phyloP scores from a whole-genome alignment of 345 rosid genomes.

The Noccaea caerulescens region DNA sequence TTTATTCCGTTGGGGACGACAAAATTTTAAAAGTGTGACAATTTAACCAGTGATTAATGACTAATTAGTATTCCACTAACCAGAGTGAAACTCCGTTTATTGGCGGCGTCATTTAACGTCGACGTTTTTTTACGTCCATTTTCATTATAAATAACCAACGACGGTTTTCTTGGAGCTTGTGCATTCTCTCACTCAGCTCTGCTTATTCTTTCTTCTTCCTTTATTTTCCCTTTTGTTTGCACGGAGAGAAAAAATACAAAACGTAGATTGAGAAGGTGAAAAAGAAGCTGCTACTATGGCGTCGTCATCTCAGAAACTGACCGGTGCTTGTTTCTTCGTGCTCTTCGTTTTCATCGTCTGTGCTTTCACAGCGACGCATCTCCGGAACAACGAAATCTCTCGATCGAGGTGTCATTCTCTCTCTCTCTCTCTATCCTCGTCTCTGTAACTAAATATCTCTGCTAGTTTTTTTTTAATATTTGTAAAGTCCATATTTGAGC shows the following conservation, averaged over 20 bases:
- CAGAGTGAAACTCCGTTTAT: background rate
- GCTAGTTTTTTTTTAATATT: too few species aligned
- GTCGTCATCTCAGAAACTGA: constrained; percentile 4
- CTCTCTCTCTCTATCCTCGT: background rate
- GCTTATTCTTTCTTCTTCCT: background rate
- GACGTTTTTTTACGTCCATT: background rate
- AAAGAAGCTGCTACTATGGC: constrained; percentile 14
- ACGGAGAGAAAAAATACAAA: background rate
- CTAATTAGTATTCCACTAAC: background rate
- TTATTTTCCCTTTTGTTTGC: background rate
- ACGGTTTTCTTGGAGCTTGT: constrained; percentile 32
- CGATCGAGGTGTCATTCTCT: constrained; percentile 8
- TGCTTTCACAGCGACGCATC: constrained; percentile 1
- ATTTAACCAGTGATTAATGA: background rate
- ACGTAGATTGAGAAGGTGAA: background rate
- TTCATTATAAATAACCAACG: constrained; percentile 2
- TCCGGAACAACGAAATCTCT: constrained; percentile 20
- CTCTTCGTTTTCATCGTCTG: constrained; percentile 11
- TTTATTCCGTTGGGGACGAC: background rate
- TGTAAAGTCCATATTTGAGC: background rate
- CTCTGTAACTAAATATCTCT: background rate
- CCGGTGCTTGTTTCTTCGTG: constrained; percentile 1
- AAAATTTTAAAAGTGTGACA: background rate
- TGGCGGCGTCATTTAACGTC: constrained; percentile 11
- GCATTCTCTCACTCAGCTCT: constrained; percentile 20